Evolutionary conservation across 208 protist genomes (phyloP).

Genomic region (Leishmania martiniquensis): DNA sequence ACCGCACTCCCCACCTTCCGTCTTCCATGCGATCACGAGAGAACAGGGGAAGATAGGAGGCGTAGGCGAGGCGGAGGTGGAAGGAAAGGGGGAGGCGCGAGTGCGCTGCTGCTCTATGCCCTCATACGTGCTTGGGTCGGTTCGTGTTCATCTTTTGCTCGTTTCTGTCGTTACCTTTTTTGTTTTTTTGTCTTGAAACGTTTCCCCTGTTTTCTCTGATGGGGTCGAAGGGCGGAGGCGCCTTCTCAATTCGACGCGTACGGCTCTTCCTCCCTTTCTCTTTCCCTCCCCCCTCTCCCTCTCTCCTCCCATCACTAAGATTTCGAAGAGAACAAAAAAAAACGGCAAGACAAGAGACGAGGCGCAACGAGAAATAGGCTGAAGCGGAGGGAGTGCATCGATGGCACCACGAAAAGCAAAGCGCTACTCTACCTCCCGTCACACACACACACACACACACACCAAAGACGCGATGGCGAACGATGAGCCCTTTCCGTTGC

Average conservation of each 20-base stretch:
- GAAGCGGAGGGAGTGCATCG: not conserved
- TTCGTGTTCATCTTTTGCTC: too few relatives aligned
- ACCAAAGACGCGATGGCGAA: too few relatives aligned
- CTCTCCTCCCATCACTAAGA: not conserved
- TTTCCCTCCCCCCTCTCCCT: not conserved
- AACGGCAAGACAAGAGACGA: not conserved
- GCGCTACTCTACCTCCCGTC: too few relatives aligned
- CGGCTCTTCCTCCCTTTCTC: too few relatives aligned
- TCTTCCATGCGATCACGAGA: not conserved
- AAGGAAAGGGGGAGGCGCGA: not conserved
- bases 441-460: too few relatives aligned
- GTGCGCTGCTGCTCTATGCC: not conserved
- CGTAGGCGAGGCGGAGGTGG: not conserved
- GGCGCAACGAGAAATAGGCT: not conserved
- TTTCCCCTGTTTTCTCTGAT: too few relatives aligned
- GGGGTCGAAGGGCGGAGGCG: too few relatives aligned
- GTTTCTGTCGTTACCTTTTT: constrained; percentile 19
- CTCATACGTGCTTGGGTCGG: not conserved
- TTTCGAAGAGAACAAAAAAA: not conserved
- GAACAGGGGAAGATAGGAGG: not conserved
- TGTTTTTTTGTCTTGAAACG: constrained; percentile 10
- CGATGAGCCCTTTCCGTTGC: too few relatives aligned
- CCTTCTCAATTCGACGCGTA: too few relatives aligned
- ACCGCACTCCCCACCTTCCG: too few relatives aligned
- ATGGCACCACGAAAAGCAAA: not conserved